These are phyloP conservation scores for Suhomyces sp. DNA, from an alignment of 805 yeast genomes.

Conservation along the genomic window DNA sequence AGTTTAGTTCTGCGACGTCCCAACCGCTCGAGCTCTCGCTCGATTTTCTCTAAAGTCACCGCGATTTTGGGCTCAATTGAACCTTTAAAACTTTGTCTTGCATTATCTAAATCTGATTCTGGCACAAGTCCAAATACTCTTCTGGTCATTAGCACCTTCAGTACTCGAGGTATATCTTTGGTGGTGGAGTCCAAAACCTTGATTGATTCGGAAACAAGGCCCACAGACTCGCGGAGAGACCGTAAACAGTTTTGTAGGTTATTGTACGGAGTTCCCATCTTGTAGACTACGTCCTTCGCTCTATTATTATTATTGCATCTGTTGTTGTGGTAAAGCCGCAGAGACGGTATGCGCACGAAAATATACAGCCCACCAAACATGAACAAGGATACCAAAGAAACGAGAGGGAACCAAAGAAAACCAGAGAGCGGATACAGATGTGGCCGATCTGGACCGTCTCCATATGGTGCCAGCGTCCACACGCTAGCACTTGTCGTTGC, in stretches of 20 bases:
- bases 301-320: background rate
- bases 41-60: constrained; percentile 27
- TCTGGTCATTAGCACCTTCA: constrained; percentile 39
- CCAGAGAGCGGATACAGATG: too few species aligned
- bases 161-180: constrained; percentile 39
- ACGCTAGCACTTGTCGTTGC: background rate
- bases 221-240: constrained; percentile 32
- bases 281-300: background rate
- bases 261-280: constrained; percentile 2
- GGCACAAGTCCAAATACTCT: constrained; percentile 52
- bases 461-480: too few species aligned
- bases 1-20: constrained; percentile 31
- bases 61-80: constrained; percentile 44
- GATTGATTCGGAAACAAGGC: constrained; percentile 31
- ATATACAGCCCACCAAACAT: background rate
- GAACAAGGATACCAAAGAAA: too few species aligned
- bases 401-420: too few species aligned
- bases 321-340: background rate
- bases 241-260: constrained; percentile 24
- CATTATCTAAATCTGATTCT: constrained; percentile 43
- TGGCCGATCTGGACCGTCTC: too few species aligned
- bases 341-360: background rate
- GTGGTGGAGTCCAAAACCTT: constrained; percentile 32
- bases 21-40: constrained; percentile 29
- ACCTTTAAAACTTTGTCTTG: constrained; percentile 32